A percentile compares a stretch with the other conserved stretches of the same genome.
phyloP scores from a whole-genome alignment of 768 basidiomycete genomes.

The Kwoniella dendrophila region DNA sequence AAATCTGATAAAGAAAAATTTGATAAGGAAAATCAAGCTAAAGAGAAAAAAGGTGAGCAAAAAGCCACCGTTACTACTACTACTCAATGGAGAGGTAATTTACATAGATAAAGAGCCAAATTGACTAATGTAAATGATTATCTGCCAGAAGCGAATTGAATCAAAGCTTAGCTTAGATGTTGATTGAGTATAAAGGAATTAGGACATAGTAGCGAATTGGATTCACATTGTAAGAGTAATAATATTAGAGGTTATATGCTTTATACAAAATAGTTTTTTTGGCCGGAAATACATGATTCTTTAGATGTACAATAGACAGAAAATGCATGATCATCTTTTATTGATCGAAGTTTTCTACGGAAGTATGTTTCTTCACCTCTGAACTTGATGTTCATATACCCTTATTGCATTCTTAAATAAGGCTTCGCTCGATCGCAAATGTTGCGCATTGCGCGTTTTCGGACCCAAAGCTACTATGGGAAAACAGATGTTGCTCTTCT shows the following conservation, averaged over 20 bases:
- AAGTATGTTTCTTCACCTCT: no score
- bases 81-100: constrained; percentile 38
- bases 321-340: neutral
- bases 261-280: neutral
- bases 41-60: neutral
- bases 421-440: no score
- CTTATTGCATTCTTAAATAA: no score
- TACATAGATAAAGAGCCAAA: constrained; percentile 33
- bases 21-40: constrained; percentile 13
- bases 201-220: no score
- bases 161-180: no score
- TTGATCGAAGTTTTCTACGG: no score
- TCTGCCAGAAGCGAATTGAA: neutral
- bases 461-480: no score
- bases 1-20: constrained; percentile 34
- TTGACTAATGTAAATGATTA: neutral
- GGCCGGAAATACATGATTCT: neutral
- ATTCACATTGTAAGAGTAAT: neutral
- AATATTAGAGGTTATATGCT: neutral
- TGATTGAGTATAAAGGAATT: neutral
- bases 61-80: neutral
- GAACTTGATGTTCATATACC: no score
- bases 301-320: neutral
- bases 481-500: no score
- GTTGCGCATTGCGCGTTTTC: no score